Conservation (phyloP, 2,329 filamentous ascomycete genomes). For the Diaporthe aspalathi region DNA sequence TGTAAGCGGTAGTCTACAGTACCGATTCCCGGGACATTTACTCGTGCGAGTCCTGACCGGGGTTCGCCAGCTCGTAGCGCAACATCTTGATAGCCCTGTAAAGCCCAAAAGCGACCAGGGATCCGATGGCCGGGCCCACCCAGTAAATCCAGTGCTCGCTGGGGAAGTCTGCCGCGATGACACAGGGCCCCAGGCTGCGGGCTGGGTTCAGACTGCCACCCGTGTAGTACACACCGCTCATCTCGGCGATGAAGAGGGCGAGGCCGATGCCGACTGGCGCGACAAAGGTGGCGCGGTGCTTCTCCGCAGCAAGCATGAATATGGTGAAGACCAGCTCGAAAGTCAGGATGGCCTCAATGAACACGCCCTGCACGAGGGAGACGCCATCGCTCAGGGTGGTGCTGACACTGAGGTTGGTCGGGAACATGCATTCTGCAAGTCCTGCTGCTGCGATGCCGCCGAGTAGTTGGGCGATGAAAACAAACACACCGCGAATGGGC, state of each 20-base stretch:
- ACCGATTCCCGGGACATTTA: neutral
- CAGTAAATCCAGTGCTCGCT: slow-evolving; percentile 67
- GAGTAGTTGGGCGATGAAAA: slow-evolving; percentile 68
- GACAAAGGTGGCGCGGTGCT: slow-evolving; percentile 77
- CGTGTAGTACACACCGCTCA: slow-evolving; percentile 59
- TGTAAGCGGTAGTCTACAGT: too few relatives aligned
- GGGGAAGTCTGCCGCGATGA: slow-evolving; percentile 54
- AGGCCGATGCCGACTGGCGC: slow-evolving; percentile 80
- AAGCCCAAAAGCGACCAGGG: slow-evolving; percentile 59
- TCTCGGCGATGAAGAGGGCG: slow-evolving; percentile 71
- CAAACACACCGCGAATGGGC: slow-evolving; percentile 60
- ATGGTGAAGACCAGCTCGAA: slow-evolving; percentile 72
- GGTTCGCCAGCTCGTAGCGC: slow-evolving; percentile 54
- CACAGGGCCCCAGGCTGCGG: slow-evolving; percentile 61
- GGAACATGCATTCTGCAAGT: slow-evolving; percentile 67
- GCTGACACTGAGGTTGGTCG: slow-evolving; percentile 63
- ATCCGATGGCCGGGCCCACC: slow-evolving; percentile 63
- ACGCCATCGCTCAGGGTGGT: slow-evolving; percentile 65
- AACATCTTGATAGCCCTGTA: slow-evolving; percentile 63
- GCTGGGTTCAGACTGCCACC: slow-evolving; percentile 63
- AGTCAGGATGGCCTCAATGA: slow-evolving; percentile 76
- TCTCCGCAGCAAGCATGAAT: slow-evolving; percentile 78
- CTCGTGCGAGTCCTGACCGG: slow-evolving; percentile 5
- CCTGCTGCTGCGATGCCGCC: slow-evolving; percentile 70
- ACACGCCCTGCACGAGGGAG: slow-evolving; percentile 68